Percentiles rank a stretch among this genome's conserved stretches.
Conservation (phyloP, 148 eudicot genomes). For the Diospyros kaki region DNA sequence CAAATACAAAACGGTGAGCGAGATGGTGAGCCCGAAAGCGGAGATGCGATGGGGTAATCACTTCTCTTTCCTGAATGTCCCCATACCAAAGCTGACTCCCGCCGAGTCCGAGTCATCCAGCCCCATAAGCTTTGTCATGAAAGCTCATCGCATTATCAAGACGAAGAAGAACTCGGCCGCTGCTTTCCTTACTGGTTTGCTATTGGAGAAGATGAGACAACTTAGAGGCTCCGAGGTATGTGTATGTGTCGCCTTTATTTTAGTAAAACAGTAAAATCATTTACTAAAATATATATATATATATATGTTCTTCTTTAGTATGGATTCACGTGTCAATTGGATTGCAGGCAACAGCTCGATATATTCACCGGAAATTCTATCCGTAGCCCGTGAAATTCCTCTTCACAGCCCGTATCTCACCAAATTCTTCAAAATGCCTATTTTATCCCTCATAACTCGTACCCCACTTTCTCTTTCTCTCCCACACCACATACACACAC, state of each 20-base stretch:
- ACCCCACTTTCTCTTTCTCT: too few relatives aligned
- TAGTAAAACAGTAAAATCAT: too few relatives aligned
- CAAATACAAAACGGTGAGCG: constrained; percentile 35
- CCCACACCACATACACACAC: too few relatives aligned
- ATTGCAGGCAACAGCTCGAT: constrained; percentile 40
- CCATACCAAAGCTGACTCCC: constrained; percentile 27
- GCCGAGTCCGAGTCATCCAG: background rate
- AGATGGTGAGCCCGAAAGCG: constrained; percentile 35
- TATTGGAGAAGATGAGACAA: background rate
- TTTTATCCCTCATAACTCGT: too few relatives aligned
- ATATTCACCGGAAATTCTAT: constrained; percentile 37
- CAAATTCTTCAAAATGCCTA: too few relatives aligned
- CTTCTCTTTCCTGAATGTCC: constrained; percentile 31
- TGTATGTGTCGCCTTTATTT: too few relatives aligned
- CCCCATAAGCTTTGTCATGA: constrained; percentile 31
- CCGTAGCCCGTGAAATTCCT: too few relatives aligned
- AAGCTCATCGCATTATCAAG: constrained; percentile 22
- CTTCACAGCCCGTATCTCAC: too few relatives aligned
- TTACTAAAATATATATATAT: too few relatives aligned
- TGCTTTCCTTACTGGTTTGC: background rate
- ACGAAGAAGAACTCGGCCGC: constrained; percentile 29
- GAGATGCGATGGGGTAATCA: constrained; percentile 48
- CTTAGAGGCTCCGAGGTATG: constrained; percentile 14
- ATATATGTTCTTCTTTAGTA: too few relatives aligned
- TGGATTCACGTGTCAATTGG: background rate